A percentile compares a stretch with the other conserved stretches of the same genome.
Conservation (phyloP, 2,329 filamentous ascomycete genomes). For the Trichoderma sp. region DNA sequence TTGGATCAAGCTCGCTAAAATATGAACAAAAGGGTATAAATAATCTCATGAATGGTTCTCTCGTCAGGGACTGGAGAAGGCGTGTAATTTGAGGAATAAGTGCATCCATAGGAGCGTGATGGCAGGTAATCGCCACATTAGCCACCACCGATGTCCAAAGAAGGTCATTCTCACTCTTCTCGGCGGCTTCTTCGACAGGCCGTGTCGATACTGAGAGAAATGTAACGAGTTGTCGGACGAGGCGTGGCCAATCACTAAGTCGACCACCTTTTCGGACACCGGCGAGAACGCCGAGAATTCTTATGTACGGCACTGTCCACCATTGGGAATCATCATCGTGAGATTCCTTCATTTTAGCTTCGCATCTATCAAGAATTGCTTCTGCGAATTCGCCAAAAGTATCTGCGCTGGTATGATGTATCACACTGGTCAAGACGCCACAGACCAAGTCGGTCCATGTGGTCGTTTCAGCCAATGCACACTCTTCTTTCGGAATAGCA, state of each 20-base stretch:
- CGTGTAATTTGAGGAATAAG: constrained; percentile 69
- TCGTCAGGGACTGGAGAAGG: constrained; percentile 65
- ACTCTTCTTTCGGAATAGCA: constrained; percentile 54
- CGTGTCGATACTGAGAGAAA: constrained; percentile 50
- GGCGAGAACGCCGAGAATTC: constrained; percentile 67
- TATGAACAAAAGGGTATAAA: constrained; percentile 87
- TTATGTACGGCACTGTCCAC: constrained; percentile 51
- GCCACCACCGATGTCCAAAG: constrained; percentile 63
- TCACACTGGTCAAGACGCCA: constrained; percentile 76
- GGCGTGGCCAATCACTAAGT: constrained; percentile 68
- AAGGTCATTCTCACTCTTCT: constrained; percentile 40
- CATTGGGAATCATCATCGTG: constrained; percentile 32
- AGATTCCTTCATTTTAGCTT: constrained; percentile 40
- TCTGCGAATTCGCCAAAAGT: constrained; percentile 71
- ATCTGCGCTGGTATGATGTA: constrained; percentile 77
- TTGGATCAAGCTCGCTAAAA: constrained; percentile 70
- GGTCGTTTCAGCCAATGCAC: constrained; percentile 47
- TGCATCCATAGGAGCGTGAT: constrained; percentile 76
- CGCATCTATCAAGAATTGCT: constrained; percentile 57
- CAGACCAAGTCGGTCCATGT: constrained; percentile 67
- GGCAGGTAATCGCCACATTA: constrained; percentile 66
- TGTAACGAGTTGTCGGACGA: constrained; percentile 59
- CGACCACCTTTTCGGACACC: constrained; percentile 81
- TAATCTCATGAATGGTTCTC: constrained; percentile 65
- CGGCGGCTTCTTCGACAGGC: constrained; percentile 35